These are phyloP conservation scores for Termitomyces bulborhizus DNA, from an alignment of 768 basidiomycete species.

Conservation along the genomic window DNA sequence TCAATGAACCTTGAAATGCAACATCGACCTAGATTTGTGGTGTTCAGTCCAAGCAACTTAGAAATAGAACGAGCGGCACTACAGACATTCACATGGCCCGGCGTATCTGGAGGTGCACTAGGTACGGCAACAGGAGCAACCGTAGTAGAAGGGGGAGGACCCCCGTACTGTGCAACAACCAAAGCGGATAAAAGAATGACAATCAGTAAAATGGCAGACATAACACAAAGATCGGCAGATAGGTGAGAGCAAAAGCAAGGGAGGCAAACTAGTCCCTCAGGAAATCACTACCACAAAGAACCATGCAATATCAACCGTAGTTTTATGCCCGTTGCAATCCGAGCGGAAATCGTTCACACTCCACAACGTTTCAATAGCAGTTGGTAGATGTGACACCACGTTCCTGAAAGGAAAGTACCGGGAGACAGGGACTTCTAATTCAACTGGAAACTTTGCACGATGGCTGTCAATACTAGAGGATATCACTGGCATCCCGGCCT, in stretches of 20 bases:
- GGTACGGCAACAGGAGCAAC: slow-evolving; percentile 25
- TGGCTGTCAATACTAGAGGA: background rate
- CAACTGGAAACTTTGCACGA: background rate
- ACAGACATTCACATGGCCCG: slow-evolving; percentile 31
- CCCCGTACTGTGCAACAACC: slow-evolving; percentile 31
- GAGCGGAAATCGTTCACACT: slow-evolving; percentile 6
- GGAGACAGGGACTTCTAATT: background rate
- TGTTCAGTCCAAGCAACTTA: background rate
- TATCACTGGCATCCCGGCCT: background rate
- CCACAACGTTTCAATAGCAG: background rate
- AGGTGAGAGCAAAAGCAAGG: background rate
- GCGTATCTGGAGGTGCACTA: slow-evolving; percentile 31
- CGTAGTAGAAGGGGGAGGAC: slow-evolving; percentile 16
- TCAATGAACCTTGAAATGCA: slow-evolving; percentile 26
- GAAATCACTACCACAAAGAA: background rate
- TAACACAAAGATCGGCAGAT: background rate
- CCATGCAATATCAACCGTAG: background rate
- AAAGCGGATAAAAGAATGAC: slow-evolving; percentile 26
- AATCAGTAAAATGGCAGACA: slow-evolving; percentile 22
- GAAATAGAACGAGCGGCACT: background rate
- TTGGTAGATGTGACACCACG: background rate
- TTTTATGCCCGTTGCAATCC: background rate
- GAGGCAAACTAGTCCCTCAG: background rate
- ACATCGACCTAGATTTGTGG: slow-evolving; percentile 35
- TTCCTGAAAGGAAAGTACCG: background rate